phyloP scores from a whole-genome alignment of 108 stramenopile species.

The Cylindrotheca fusiformis region DNA sequence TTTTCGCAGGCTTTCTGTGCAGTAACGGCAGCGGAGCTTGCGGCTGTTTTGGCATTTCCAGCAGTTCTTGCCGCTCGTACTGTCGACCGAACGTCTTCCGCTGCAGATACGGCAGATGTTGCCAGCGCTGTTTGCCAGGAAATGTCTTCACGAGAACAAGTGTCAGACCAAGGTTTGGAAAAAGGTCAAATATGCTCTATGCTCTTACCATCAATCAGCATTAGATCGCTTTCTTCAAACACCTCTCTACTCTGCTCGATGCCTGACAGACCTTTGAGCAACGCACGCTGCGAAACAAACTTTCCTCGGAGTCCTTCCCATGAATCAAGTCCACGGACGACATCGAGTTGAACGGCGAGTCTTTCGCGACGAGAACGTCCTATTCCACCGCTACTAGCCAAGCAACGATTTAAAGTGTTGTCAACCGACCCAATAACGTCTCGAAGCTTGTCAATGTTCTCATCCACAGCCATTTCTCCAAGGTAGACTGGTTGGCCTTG shows the following conservation, averaged over 20 bases:
- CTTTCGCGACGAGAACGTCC: constrained; percentile 49
- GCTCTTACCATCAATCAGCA: constrained; percentile 67
- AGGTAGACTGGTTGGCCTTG: constrained; percentile 38
- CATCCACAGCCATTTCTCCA: constrained; percentile 76
- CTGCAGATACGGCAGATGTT: constrained; percentile 68
- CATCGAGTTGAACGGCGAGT: constrained; percentile 46
- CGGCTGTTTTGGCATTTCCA: constrained; percentile 61
- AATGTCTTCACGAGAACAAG: constrained; percentile 34
- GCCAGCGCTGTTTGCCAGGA: constrained; percentile 84
- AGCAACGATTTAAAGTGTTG: constrained; percentile 53
- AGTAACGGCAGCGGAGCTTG: constrained; percentile 42
- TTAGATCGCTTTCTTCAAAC: constrained; percentile 50
- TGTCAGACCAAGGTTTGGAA: neutral
- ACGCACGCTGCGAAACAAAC: constrained; percentile 66
- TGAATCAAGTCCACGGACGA: constrained; percentile 73
- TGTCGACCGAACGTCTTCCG: constrained; percentile 71
- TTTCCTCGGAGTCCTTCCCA: constrained; percentile 77
- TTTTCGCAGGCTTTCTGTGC: constrained; percentile 49
- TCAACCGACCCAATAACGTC: constrained; percentile 75
- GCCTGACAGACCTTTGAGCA: constrained; percentile 66
- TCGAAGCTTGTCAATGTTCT: constrained; percentile 80
- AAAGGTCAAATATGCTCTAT: neutral
- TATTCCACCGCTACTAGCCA: constrained; percentile 49
- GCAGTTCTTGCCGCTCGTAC: constrained; percentile 72
- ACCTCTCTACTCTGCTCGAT: constrained; percentile 51